These are phyloP conservation scores for Phytophthora tentaculata DNA, from an alignment of 352 stramenopile species.

Conservation along the genomic window DNA sequence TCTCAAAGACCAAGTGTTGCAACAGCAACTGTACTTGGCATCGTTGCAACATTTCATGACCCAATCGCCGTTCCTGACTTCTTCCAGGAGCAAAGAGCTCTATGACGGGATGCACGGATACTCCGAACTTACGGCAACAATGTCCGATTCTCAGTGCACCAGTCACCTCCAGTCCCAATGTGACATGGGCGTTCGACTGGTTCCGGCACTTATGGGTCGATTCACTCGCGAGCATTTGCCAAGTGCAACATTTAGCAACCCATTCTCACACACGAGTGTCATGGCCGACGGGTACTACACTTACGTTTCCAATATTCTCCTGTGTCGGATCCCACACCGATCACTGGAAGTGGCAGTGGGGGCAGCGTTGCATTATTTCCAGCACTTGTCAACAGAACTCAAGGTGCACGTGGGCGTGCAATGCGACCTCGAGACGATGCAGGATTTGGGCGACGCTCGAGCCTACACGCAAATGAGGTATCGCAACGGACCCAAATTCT, in stretches of 20 bases:
- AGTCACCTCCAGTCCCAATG: conserved; percentile 45
- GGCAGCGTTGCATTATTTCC: conserved; percentile 48
- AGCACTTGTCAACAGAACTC: conserved; percentile 40
- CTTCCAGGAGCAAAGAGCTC: conserved; percentile 56
- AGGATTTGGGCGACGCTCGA: conserved; percentile 36
- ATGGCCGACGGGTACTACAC: conserved; percentile 56
- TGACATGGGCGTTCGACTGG: conserved; percentile 38
- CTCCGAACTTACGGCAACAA: conserved; percentile 25
- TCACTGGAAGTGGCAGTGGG: conserved; percentile 42
- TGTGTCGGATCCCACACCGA: conserved; percentile 50
- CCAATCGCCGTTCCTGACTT: conserved; percentile 54
- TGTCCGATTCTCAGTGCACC: conserved; percentile 33
- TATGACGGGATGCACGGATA: conserved; percentile 58
- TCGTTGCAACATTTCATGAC: conserved; percentile 62
- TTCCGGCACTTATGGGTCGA: conserved; percentile 42
- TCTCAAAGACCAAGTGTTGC: conserved; percentile 62
- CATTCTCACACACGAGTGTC: conserved; percentile 68
- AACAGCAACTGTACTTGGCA: conserved; percentile 71
- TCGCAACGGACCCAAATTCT: conserved; percentile 45
- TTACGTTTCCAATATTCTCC: conserved; percentile 59
- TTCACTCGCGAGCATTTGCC: conserved; percentile 46
- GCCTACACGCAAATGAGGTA: conserved; percentile 56
- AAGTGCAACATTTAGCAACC: conserved; percentile 36
- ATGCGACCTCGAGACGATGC: conserved; percentile 39
- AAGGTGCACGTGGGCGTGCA: conserved; percentile 35